phyloP scores from a whole-genome alignment of 495 filamentous ascomycete species.

The Aspergillus saccharolyticus region DNA sequence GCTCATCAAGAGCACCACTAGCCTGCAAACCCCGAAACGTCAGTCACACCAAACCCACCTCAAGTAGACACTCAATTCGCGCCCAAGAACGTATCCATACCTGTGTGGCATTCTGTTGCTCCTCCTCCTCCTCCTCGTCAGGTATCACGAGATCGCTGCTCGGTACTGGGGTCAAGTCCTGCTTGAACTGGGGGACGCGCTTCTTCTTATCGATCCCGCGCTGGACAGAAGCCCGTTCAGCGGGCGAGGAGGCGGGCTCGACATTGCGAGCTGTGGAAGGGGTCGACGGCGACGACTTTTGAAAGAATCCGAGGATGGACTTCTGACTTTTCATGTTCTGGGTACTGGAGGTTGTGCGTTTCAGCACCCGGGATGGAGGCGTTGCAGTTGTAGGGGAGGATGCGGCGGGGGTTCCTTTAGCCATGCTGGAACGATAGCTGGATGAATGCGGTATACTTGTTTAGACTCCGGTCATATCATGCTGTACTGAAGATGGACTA shows the following conservation, averaged over 20 bases:
- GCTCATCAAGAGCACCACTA: neutral
- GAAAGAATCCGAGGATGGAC: conserved; percentile 81
- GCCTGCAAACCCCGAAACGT: neutral
- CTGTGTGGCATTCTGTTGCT: conserved; percentile 24
- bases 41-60: neutral
- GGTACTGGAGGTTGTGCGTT: conserved; percentile 41
- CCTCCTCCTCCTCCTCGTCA: conserved; percentile 34
- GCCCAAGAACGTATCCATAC: conserved; percentile 7
- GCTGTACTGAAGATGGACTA: neutral
- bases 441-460: no score
- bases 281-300: conserved; percentile 54
- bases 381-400: conserved; percentile 38
- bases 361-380: conserved; percentile 35
- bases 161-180: conserved; percentile 66
- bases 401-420: conserved; percentile 31
- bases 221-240: conserved; percentile 36
- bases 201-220: conserved; percentile 30
- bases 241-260: conserved; percentile 39
- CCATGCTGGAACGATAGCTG: conserved; percentile 22
- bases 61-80: conserved; percentile 6
- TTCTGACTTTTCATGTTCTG: conserved; percentile 67
- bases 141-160: conserved; percentile 62
- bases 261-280: conserved; percentile 28
- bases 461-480: conserved; percentile 5
- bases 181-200: conserved; percentile 38